Conservation (phyloP, 2,329 filamentous ascomycete genomes). For the Ceratocystis colombiana region DNA sequence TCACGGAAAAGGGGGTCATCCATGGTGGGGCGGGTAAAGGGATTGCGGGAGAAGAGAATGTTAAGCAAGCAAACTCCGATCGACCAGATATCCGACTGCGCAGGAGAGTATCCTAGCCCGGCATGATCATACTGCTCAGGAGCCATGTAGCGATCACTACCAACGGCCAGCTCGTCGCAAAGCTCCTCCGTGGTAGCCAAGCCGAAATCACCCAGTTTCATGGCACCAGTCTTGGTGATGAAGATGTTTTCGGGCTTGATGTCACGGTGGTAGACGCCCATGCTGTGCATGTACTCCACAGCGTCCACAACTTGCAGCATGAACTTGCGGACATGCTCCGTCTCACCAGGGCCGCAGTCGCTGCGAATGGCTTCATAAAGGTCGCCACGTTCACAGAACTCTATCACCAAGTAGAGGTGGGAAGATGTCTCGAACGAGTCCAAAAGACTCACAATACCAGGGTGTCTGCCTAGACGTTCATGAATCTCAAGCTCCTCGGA, state of each 20-base stretch:
- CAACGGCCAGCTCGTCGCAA: slow-evolving; percentile 87
- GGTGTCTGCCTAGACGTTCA: slow-evolving; percentile 63
- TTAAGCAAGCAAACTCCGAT: slow-evolving; percentile 95
- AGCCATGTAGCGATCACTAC: slow-evolving; percentile 98
- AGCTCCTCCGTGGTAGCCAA: slow-evolving; percentile 80
- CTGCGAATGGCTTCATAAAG: slow-evolving; percentile 93
- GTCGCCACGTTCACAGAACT: slow-evolving; percentile 91
- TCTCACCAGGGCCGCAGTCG: slow-evolving; percentile 79
- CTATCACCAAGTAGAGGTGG: slow-evolving; percentile 84
- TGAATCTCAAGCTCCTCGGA: slow-evolving; percentile 76
- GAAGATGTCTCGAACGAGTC: slow-evolving; percentile 85
- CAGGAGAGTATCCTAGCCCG: slow-evolving; percentile 79
- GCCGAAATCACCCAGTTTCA: slow-evolving; percentile 97
- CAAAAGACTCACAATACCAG: slow-evolving; percentile 87
- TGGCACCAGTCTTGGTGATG: slow-evolving; percentile 68
- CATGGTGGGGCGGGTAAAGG: slow-evolving; percentile 81
- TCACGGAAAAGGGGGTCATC: slow-evolving; percentile 89
- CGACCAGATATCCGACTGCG: slow-evolving; percentile 91
- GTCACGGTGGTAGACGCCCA: slow-evolving; percentile 89
- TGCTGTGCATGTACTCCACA: slow-evolving; percentile 79
- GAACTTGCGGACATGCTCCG: slow-evolving; percentile 91
- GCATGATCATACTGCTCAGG: slow-evolving; percentile 93
- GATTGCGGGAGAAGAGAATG: slow-evolving; percentile 91
- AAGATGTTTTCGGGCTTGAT: slow-evolving; percentile 99
- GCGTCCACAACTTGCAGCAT: slow-evolving; percentile 91